Evolutionary conservation across 1,139 yeast species (phyloP).

Genomic region (Hemisphaericaspora lyxosophila): DNA sequence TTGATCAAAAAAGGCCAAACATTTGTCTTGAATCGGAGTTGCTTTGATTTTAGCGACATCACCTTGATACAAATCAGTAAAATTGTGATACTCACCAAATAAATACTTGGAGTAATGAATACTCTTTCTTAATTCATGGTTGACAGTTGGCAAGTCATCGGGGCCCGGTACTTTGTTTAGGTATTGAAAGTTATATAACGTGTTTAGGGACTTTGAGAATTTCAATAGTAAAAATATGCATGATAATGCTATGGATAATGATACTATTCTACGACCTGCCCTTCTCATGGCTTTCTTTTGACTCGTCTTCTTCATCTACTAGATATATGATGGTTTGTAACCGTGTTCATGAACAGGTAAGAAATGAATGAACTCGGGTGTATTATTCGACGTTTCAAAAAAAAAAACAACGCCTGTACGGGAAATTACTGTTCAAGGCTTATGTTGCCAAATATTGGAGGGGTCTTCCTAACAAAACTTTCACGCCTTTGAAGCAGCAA

Average conservation of each 20-base stretch:
- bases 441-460: too few relatives aligned
- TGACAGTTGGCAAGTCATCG: conserved; percentile 4
- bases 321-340: too few relatives aligned
- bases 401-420: too few relatives aligned
- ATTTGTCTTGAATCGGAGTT: conserved; percentile 24
- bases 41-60: conserved; percentile 14
- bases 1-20: conserved; percentile 29
- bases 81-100: conserved; percentile 24
- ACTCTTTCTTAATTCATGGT: conserved; percentile 14
- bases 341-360: too few relatives aligned
- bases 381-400: too few relatives aligned
- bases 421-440: too few relatives aligned
- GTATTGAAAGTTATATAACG: not conserved
- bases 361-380: too few relatives aligned
- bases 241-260: not conserved
- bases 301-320: too few relatives aligned
- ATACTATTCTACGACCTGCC: not conserved
- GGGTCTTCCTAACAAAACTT: too few relatives aligned
- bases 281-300: not conserved
- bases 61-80: conserved; percentile 16
- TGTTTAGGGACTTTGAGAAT: not conserved
- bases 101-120: conserved; percentile 34
- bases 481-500: too few relatives aligned
- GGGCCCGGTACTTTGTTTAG: too few relatives aligned
- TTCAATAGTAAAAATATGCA: not conserved